Evolutionary conservation across 1,284 basidiomycete genomes (phyloP), one percentile per base, ranked within the genome.

Genomic region (Ganoderma meredithae): DNA sequence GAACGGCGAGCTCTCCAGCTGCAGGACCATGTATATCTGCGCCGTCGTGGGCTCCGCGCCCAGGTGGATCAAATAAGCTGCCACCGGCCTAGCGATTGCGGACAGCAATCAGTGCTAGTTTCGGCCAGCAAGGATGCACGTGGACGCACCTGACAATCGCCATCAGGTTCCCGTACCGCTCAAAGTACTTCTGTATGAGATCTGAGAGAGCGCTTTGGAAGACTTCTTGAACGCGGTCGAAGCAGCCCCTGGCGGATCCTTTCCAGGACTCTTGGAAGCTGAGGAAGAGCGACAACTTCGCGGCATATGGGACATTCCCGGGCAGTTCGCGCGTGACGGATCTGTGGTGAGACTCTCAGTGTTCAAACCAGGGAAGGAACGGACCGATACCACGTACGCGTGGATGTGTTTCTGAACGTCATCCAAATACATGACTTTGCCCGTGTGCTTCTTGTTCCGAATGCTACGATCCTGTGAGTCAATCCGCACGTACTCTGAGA

Each of bases 241-340:
- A 81, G 69, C 86, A 87, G 6, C 59, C 62, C 13, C 78, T 59
- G 0, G 81, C 75, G 0, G 83, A 81, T 1, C 60, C 36, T 7
- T 75, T 65, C 87, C 86, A 88, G 4, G 78, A 63, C 0, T 60
- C 55, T 19, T 82, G 81, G 65, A 81, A 84, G 74, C 73, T 9
- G 73, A 67, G 67, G 9, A 88, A 82, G 44, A 88, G 79, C 3
- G 71, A 73, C 15, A 78, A 78, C 62, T 84, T 86, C 0, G 84
- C 85, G 33, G 83, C 81, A 49, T 84, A 88, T 0, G 86, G 87
- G 22, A 87, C 78, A 53, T 86, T 82, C 2, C 80, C 78, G 0
- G 85, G 86, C 6, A 88, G 79, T 64, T 88, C 86, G 82, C 86
- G 87, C 1, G 78, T 79, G 15, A 80, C 81, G 10, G 81, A 82